Base-by-base conservation (phyloP, 176 grass and related monocot genomes). In the Oryza coarctata region DNA sequence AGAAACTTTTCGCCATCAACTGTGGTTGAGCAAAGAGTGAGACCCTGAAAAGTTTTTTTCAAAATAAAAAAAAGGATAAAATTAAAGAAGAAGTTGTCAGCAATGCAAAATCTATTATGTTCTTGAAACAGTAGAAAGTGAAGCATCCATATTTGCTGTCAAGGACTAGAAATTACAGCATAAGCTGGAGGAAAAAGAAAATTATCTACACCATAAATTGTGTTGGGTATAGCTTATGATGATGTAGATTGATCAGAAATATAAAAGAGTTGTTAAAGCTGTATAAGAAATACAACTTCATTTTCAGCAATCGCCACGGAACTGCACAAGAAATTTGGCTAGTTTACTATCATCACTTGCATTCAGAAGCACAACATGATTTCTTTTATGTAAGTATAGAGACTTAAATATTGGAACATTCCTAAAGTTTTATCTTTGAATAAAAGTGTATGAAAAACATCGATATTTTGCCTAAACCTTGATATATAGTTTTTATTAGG, bases 21-120 rank as follows among this genome's bases (percentile, higher is more conserved):
- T 78, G 77, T 84, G 65, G 67, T 81, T 43, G 93, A 93, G 76
- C 89, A 95, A 87, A 98, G 82, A 64, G 84, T 93, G 71, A 93
- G 88, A 66, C 96, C 96, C 96, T 98, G 91, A n/a, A 86, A 86
- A 75, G 25, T 50, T 40, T 68, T 71, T 68, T 49, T 7, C 17
- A 33, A 34, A 47, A 17, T 9, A 47, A 57, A 86, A 73, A 62
- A 30, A 66, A 79, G 80, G 30, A 64, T 25, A 70, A 30, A 55
- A 15, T 91, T 68, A 68, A 68, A 81, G 9, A 76, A 65, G 12
- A 73, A 25, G 17, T 2, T 17, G 67, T 70, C 35, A 64, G 62
- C 61, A 36, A 23, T 76, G n/a, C 8, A 60, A 60, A 4, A 60
- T 23, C 20, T 23, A 60, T 60, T 25, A 25, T 60, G 55, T 60